Base-by-base conservation (phyloP, 768 basidiomycete genomes). In the Epithele typhae region DNA sequence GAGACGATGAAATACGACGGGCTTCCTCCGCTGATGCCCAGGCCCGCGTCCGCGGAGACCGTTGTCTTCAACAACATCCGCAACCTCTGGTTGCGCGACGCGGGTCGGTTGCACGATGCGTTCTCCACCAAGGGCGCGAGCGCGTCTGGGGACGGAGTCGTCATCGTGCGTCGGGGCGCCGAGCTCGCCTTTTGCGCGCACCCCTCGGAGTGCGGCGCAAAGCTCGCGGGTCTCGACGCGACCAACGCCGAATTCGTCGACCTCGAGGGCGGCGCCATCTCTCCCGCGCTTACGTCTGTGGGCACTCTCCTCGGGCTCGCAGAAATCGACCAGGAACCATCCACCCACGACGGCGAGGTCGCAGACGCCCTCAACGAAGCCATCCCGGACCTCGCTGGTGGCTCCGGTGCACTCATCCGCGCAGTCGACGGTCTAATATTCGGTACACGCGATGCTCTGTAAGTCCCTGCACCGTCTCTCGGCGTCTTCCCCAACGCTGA, bases 351-450 rank as follows among this genome's bases (percentile, higher is more conserved):
- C 55, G 88, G 88, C 2, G 47, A 56, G 11, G 77, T 80, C 2
- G 68, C 66, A 40, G 77, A 81, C 49, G 68, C 74, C 18, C 49
- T 79, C 61, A 54, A 7, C 27, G 27, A 59, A 54, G 52, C 66
- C 11, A 57, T 74, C 2, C 76, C 79, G 4, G 53, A 53, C 5
- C 63, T 79, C 41, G n/a, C n/a, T n/a, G 54, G 79, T 2, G 64
- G 61, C 10, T 73, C 74, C 9, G 62, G 69, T 21, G 67, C 68
- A 4, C 63, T 87, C 3, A 67, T 80, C 1, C 72, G 74, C 14
- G 89, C 84, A 6, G 78, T 77, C 7, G 88, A 85, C 50, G 83
- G 79, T 2, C 61, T 86, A 37, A 68, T 73, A 46, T 85, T 78
- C 42, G 59, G 57, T 8, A 62, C 62, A 4, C 63, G 67, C 12